Evolutionary conservation across 225 moss, liverwort and hornwort species (phyloP).

Genomic region (Marchantia paleacea): DNA sequence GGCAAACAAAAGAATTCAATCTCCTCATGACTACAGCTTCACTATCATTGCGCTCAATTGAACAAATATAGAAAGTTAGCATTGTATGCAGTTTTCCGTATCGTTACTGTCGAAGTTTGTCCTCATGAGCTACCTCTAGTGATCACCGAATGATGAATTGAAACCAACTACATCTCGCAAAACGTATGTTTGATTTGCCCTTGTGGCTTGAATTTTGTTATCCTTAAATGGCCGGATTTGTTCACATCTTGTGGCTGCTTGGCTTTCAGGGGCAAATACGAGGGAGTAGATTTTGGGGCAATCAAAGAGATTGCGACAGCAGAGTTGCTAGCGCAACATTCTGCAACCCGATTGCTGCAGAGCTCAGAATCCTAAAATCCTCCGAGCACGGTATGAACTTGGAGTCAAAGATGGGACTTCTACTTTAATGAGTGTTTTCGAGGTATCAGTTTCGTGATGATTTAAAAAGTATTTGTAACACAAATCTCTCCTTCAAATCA

Average conservation of each 20-base stretch:
- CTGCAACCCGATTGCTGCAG: background rate
- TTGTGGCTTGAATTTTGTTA: too few relatives aligned
- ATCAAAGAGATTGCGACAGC: slow-evolving; percentile 60
- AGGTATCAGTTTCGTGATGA: background rate
- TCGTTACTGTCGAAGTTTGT: too few relatives aligned
- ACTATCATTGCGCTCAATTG: too few relatives aligned
- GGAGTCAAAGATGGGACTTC: background rate
- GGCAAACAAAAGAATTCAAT: too few relatives aligned
- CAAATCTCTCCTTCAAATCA: background rate
- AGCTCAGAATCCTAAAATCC: background rate
- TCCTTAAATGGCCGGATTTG: background rate
- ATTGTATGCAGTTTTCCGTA: too few relatives aligned
- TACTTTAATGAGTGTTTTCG: too few relatives aligned
- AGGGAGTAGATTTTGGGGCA: slow-evolving; percentile 62
- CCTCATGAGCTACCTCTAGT: too few relatives aligned
- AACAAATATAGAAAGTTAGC: too few relatives aligned
- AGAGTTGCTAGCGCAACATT: slow-evolving; percentile 51
- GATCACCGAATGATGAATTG: too few relatives aligned
- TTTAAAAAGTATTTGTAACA: background rate
- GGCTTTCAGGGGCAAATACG: slow-evolving; percentile 65
- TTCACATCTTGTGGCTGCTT: background rate
- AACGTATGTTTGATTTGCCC: too few relatives aligned
- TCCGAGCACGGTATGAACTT: background rate
- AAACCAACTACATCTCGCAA: too few relatives aligned
- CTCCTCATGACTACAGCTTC: too few relatives aligned